These are phyloP conservation scores for Dryas drummondii DNA, from an alignment of 306 rosid species.

Conservation along the genomic window DNA sequence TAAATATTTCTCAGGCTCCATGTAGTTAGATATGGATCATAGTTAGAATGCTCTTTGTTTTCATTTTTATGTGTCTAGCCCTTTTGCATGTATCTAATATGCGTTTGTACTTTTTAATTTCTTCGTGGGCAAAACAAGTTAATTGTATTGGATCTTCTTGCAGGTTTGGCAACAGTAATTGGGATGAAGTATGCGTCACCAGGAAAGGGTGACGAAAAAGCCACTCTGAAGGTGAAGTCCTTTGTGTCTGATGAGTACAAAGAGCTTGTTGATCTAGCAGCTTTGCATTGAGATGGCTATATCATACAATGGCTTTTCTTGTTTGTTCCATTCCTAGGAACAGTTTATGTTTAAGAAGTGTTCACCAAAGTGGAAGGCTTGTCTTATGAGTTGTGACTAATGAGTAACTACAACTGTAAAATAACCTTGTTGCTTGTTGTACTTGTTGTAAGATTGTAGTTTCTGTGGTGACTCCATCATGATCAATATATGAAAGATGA, in stretches of 20 bases:
- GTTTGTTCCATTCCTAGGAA: neutral
- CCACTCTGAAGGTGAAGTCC: conserved; percentile 62
- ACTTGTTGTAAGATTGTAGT: neutral
- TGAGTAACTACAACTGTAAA: neutral
- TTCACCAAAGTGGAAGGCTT: neutral
- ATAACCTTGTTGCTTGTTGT: neutral
- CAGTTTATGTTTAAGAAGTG: neutral
- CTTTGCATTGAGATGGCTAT: conserved; percentile 42
- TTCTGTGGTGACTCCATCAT: too few relatives aligned
- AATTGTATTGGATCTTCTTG: conserved; percentile 5
- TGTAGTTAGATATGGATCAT: neutral
- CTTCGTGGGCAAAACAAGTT: neutral
- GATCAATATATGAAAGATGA: neutral
- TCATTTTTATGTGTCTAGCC: neutral
- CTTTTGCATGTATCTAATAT: neutral
- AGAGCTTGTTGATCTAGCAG: conserved; percentile 66
- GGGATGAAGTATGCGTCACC: conserved; percentile 79
- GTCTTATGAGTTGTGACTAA: neutral
- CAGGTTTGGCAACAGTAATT: conserved; percentile 80
- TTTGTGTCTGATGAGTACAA: conserved; percentile 51
- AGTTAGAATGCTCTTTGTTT: neutral
- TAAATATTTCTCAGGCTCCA: neutral
- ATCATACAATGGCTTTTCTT: neutral
- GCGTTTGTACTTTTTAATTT: neutral
- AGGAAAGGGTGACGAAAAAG: conserved; percentile 46